Evolutionary conservation across 169 alveolate genomes (phyloP).

Genomic region (Babesia bigemina): DNA sequence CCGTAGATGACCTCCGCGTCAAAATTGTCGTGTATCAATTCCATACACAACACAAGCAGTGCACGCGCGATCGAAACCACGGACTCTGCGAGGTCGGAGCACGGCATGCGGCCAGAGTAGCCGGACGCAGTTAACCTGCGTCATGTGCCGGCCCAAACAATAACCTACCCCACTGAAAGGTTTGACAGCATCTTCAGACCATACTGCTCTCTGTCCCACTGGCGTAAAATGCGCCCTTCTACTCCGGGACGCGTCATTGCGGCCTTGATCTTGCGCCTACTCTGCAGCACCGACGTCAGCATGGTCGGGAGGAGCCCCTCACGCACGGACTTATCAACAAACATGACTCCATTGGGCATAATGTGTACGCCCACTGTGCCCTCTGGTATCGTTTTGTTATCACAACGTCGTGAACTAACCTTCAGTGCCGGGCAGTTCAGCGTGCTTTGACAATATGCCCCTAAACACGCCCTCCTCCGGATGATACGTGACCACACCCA

Average conservation of each 20-base stretch:
- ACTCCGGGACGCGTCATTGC: slow-evolving; percentile 32
- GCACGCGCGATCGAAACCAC: slow-evolving; percentile 94
- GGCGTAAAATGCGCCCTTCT: slow-evolving; percentile 13
- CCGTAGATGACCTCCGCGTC: slow-evolving; percentile 92
- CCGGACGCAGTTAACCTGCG: slow-evolving; percentile 94
- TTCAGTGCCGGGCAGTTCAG: neutral
- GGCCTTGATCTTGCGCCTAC: slow-evolving; percentile 62
- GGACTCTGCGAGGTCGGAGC: slow-evolving; percentile 94
- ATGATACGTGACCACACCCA: slow-evolving; percentile 81
- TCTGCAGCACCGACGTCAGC: slow-evolving; percentile 59
- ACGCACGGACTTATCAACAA: slow-evolving; percentile 56
- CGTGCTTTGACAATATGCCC: slow-evolving; percentile 37
- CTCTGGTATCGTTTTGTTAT: slow-evolving; percentile 19
- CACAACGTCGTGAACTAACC: neutral
- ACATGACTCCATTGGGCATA: slow-evolving; percentile 67
- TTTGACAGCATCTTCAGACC: slow-evolving; percentile 65
- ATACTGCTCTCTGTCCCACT: slow-evolving; percentile 43
- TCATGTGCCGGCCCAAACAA: neutral
- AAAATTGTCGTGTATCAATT: slow-evolving; percentile 82
- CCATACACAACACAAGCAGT: slow-evolving; percentile 90
- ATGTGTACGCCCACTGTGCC: slow-evolving; percentile 48
- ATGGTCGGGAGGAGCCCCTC: slow-evolving; percentile 65
- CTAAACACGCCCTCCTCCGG: slow-evolving; percentile 33
- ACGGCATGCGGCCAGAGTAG: slow-evolving; percentile 96
- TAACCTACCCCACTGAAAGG: slow-evolving; percentile 59